Conservation (phyloP, 257 asterid genomes). For the Gardenia jasminoides region DNA sequence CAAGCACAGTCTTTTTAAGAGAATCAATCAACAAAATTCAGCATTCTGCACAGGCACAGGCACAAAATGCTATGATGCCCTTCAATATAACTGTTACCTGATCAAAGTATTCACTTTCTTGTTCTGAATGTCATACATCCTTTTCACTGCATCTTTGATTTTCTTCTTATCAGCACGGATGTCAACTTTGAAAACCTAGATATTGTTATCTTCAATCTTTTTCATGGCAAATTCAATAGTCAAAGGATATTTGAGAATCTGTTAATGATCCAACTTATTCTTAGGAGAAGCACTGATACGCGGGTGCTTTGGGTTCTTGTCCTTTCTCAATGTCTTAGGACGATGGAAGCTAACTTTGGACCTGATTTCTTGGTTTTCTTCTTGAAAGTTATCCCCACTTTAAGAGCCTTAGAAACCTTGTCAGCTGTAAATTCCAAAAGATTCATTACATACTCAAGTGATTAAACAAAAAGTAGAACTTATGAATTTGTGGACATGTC, state of each 20-base stretch:
- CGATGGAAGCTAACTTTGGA: constrained; percentile 39
- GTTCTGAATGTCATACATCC: constrained; percentile 41
- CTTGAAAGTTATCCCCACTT: constrained; percentile 33
- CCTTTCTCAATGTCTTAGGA: constrained; percentile 38
- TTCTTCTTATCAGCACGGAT: constrained; percentile 43
- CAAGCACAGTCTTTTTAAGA: not conserved
- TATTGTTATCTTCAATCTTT: constrained; percentile 40
- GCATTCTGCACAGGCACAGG: not conserved
- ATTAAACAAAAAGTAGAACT: not conserved
- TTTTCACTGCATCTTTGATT: constrained; percentile 39
- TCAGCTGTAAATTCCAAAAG: constrained; percentile 16
- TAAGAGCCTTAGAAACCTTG: constrained; percentile 39
- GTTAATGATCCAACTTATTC: constrained; percentile 38
- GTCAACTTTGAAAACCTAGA: constrained; percentile 39
- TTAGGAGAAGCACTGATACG: constrained; percentile 37
- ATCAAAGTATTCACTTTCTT: constrained; percentile 42
- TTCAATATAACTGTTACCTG: constrained; percentile 19
- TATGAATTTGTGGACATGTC: not conserved
- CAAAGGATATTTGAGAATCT: constrained; percentile 37
- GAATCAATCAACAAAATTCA: not conserved
- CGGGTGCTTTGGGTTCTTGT: constrained; percentile 36
- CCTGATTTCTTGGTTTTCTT: constrained; percentile 39
- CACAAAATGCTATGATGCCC: not conserved
- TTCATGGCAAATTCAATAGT: constrained; percentile 44
- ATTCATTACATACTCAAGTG: not conserved